A percentile compares a stretch with the other conserved stretches of the same genome.
These are phyloP conservation scores for Echria macrotheca DNA, from an alignment of 495 filamentous ascomycete species.

Conservation along the genomic window DNA sequence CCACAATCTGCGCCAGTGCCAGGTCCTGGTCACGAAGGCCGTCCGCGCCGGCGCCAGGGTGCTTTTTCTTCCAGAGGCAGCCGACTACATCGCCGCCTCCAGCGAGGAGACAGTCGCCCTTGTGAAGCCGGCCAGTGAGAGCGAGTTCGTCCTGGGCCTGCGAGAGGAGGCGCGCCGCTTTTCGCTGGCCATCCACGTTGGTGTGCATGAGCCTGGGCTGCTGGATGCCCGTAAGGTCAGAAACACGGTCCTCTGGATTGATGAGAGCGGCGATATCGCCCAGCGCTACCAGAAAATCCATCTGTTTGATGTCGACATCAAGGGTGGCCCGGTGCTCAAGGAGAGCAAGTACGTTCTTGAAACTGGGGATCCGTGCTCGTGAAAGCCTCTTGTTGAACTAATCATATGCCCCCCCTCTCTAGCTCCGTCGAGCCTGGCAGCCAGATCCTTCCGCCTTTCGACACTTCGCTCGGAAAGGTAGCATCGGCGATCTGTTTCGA, in stretches of 20 bases:
- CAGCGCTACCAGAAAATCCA: conserved; percentile 54
- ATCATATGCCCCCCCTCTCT: not conserved
- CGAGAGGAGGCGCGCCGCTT: conserved; percentile 56
- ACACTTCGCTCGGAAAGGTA: conserved; percentile 66
- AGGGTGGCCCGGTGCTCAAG: conserved; percentile 22
- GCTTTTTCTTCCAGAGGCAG: conserved; percentile 88
- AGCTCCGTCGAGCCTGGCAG: conserved; percentile 28
- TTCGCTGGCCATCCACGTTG: conserved; percentile 72
- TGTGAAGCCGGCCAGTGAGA: conserved; percentile 46
- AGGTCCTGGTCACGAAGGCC: conserved; percentile 64
- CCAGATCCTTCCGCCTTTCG: conserved; percentile 54
- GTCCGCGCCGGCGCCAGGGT: conserved; percentile 73
- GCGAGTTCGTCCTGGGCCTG: conserved; percentile 67
- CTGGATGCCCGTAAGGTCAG: conserved; percentile 28
- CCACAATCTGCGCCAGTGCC: conserved; percentile 74
- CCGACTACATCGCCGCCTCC: conserved; percentile 74
- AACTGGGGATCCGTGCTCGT: too few relatives aligned
- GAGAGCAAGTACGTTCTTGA: conserved; percentile 23
- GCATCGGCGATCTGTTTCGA: conserved; percentile 87
- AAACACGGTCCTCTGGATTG: conserved; percentile 46
- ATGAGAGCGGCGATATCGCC: conserved; percentile 31
- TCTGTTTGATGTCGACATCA: conserved; percentile 40
- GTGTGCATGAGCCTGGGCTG: conserved; percentile 59
- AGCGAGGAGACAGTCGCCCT: conserved; percentile 62
- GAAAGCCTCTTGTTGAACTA: too few relatives aligned